These are phyloP conservation scores for Diversispora epigaea DNA, from an alignment of 192 early-diverging fungal species.

Conservation along the genomic window DNA sequence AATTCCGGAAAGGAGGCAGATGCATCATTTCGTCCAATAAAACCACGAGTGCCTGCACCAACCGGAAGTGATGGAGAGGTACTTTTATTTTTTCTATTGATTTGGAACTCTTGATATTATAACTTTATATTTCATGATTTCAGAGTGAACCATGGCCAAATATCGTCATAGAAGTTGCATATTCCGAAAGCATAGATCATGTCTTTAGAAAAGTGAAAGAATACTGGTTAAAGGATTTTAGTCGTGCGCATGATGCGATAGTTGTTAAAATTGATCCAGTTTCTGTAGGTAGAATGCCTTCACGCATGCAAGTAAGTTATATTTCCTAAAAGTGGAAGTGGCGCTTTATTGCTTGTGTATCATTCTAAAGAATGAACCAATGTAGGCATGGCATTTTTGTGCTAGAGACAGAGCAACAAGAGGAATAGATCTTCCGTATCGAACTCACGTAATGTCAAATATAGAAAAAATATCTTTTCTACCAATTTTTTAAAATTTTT, in stretches of 20 bases:
- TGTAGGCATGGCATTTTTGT: constrained; percentile 26
- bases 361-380: constrained; percentile 19
- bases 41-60: neutral
- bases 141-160: constrained; percentile 14
- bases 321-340: neutral
- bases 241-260: neutral
- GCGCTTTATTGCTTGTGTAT: constrained; percentile 18
- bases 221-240: neutral
- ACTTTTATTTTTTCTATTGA: neutral
- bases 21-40: neutral
- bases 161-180: constrained; percentile 15
- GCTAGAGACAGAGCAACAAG: constrained; percentile 11
- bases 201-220: neutral
- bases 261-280: constrained; percentile 10
- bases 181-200: constrained; percentile 16
- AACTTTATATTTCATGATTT: neutral
- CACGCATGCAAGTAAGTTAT: constrained; percentile 12
- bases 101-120: neutral
- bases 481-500: neutral
- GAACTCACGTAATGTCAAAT: constrained; percentile 13
- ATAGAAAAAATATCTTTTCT: constrained; percentile 5
- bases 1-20: neutral
- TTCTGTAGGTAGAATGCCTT: neutral
- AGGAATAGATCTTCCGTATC: too few relatives aligned
- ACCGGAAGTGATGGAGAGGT: neutral